Evolutionary conservation across 129 eudicot species (phyloP).

Genomic region (Artemisia argyi): DNA sequence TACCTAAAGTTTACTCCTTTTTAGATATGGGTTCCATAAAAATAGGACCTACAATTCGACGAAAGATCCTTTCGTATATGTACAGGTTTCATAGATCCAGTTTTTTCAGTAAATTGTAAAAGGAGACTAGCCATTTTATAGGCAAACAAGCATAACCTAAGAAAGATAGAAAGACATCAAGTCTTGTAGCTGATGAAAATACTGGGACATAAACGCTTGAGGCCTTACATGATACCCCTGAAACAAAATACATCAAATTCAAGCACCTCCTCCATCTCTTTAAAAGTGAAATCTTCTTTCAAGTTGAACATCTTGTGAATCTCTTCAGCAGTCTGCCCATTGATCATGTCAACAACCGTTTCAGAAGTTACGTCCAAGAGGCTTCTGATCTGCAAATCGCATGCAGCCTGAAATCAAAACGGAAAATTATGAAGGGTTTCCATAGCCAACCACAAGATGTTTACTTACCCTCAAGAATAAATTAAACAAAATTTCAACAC

Average conservation of each 20-base stretch:
- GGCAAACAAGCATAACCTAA: no score
- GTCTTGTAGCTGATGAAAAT: no score
- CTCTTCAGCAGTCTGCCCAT: not conserved
- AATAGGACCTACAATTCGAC: not conserved
- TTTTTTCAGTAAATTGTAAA: not conserved
- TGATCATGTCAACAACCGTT: not conserved
- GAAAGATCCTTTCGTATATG: not conserved
- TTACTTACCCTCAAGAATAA: not conserved
- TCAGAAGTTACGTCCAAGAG: not conserved
- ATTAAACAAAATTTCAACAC: not conserved
- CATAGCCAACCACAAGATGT: not conserved
- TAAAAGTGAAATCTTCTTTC: no score
- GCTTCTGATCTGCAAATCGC: not conserved
- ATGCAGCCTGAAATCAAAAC: not conserved
- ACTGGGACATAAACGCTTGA: no score
- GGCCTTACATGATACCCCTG: no score
- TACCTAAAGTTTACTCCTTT: no score
- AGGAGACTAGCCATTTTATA: no score
- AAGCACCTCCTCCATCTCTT: no score
- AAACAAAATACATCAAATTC: no score
- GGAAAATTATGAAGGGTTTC: not conserved
- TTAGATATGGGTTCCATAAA: slow-evolving; percentile 5
- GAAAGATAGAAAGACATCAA: no score
- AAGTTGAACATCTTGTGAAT: no score
- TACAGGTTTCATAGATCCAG: slow-evolving; percentile 14